These are phyloP conservation scores for Physaria fendleri DNA, from an alignment of 345 rosid species.

Conservation along the genomic window DNA sequence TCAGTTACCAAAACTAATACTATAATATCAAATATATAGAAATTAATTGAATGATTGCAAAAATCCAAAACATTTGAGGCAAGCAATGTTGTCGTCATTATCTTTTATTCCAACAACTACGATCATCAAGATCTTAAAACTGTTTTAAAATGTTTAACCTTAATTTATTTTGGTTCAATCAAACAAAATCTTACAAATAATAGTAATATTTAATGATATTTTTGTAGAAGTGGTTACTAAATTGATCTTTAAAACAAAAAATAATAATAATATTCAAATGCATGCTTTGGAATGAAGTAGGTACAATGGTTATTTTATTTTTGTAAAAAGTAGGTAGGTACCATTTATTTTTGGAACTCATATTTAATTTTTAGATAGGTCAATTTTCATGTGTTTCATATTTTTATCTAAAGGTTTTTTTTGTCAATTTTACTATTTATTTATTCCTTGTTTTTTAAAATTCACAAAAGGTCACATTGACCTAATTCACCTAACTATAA, in stretches of 20 bases:
- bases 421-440: not conserved
- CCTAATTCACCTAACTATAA: conserved; percentile 27
- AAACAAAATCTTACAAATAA: not conserved
- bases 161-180: not conserved
- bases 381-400: not conserved
- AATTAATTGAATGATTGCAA: too few relatives aligned
- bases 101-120: conserved; percentile 29
- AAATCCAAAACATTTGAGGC: too few relatives aligned
- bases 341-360: not conserved
- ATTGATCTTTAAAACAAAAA: not conserved
- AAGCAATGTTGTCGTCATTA: too few relatives aligned
- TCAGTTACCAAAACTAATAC: too few relatives aligned
- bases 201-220: not conserved
- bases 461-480: conserved; percentile 16
- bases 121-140: conserved; percentile 20
- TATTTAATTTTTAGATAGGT: conserved; percentile 10
- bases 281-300: conserved; percentile 19
- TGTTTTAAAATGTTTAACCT: not conserved
- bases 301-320: not conserved
- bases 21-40: too few relatives aligned
- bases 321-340: conserved; percentile 15
- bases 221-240: conserved; percentile 1
- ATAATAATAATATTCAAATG: not conserved
- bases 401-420: not conserved
- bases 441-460: not conserved